Evolutionary conservation across 441 rosid species (phyloP).

Genomic region (Populus hybrid): DNA sequence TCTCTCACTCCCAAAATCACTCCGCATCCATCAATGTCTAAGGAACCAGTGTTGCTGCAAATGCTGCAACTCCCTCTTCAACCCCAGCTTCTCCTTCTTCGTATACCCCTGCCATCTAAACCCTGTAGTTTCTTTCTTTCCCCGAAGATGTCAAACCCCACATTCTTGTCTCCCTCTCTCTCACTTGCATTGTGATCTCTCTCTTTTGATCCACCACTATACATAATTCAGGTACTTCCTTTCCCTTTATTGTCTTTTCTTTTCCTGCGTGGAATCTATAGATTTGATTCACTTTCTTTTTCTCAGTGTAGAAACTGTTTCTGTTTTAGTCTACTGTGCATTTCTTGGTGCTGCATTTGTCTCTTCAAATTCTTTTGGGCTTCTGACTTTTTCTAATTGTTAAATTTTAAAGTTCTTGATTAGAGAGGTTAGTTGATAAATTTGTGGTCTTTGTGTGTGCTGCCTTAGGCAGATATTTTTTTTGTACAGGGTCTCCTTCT

Average conservation of each 20-base stretch:
- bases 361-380: not conserved
- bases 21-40: conserved; percentile 26
- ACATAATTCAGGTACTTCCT: conserved; percentile 22
- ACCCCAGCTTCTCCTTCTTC: conserved; percentile 26
- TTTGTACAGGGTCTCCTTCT: not conserved
- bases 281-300: conserved; percentile 12
- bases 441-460: conserved; percentile 24
- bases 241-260: not conserved
- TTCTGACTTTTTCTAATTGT: not conserved
- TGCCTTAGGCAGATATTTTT: conserved; percentile 11
- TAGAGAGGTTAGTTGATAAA: conserved; percentile 17
- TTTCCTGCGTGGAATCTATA: conserved; percentile 2
- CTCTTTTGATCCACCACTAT: conserved; percentile 7
- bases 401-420: conserved; percentile 9
- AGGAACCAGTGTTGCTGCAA: conserved; percentile 26
- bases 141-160: conserved; percentile 20
- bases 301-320: not conserved
- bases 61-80: conserved; percentile 23
- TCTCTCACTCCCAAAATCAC: conserved; percentile 14
- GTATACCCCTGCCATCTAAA: conserved; percentile 17
- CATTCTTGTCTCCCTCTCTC: conserved; percentile 23
- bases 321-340: not conserved
- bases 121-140: conserved; percentile 32
- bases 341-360: conserved; percentile 23
- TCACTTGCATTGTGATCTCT: conserved; percentile 27